Evolutionary conservation across 331 rosid genomes (phyloP).

Genomic region (Dryas integrifolia): DNA sequence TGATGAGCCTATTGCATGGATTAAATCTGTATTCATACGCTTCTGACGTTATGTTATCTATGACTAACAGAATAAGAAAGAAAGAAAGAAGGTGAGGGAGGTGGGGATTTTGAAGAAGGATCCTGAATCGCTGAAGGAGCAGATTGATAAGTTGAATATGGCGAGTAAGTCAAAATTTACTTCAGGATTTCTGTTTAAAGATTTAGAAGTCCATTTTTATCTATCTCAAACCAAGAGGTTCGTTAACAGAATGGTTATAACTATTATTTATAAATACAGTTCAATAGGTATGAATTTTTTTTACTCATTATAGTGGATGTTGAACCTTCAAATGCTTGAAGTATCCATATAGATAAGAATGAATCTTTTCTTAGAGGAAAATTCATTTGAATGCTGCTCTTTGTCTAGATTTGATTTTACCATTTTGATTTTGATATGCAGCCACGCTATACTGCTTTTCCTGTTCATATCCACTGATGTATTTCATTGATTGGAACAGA

Average conservation of each 20-base stretch:
- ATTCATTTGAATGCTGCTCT: background rate
- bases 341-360: background rate
- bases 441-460: constrained; percentile 2
- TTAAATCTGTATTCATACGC: background rate
- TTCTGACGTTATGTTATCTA: constrained; percentile 11
- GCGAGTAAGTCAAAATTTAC: constrained; percentile 64
- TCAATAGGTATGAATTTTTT: background rate
- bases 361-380: background rate
- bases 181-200: background rate
- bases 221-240: background rate
- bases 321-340: background rate
- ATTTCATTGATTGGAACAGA: constrained; percentile 49
- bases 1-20: background rate
- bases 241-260: background rate
- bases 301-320: background rate
- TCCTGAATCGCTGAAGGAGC: constrained; percentile 77
- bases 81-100: constrained; percentile 96
- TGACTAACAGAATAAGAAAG: constrained; percentile 69
- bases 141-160: constrained; percentile 87
- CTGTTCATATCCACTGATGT: constrained; percentile 23
- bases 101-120: constrained; percentile 99
- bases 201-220: background rate
- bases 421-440: constrained; percentile 13
- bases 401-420: background rate
- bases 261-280: background rate